These are phyloP conservation scores for Hypomyces perniciosus DNA, from an alignment of 2,329 filamentous ascomycete genomes.

Conservation along the genomic window DNA sequence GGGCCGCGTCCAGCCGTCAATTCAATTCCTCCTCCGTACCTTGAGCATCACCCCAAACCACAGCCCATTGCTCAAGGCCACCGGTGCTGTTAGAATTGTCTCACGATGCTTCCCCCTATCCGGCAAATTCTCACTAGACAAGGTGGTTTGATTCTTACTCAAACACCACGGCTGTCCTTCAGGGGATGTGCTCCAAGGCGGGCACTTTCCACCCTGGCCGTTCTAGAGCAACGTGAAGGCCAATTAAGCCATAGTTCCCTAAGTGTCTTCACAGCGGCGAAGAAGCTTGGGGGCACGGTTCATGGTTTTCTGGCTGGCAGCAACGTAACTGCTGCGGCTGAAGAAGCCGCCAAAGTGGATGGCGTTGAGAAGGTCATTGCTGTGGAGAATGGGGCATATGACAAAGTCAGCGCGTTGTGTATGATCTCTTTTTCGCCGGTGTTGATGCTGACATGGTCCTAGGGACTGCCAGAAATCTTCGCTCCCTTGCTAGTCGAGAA, in stretches of 20 bases:
- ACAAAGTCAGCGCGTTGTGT: constrained; percentile 57
- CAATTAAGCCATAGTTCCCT: constrained; percentile 78
- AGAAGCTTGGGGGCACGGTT: constrained; percentile 77
- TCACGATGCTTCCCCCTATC: background rate
- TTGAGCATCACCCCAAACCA: background rate
- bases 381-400: constrained; percentile 84
- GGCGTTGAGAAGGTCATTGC: constrained; percentile 88
- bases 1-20: background rate
- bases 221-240: constrained; percentile 89
- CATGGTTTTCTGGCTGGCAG: constrained; percentile 73
- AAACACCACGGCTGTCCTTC: background rate
- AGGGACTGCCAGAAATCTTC: constrained; percentile 90
- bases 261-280: constrained; percentile 77
- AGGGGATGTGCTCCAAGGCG: background rate
- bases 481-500: constrained; percentile 93
- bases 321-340: constrained; percentile 60
- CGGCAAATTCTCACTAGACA: background rate
- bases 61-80: no score
- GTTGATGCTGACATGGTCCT: constrained; percentile 1
- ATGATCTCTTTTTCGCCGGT: background rate
- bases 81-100: background rate
- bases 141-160: background rate
- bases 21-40: background rate
- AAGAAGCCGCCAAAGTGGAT: constrained; percentile 80
- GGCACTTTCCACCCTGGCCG: constrained; percentile 50